Evolutionary conservation across 495 filamentous ascomycete genomes (phyloP).

Genomic region (Zalerion maritima): DNA sequence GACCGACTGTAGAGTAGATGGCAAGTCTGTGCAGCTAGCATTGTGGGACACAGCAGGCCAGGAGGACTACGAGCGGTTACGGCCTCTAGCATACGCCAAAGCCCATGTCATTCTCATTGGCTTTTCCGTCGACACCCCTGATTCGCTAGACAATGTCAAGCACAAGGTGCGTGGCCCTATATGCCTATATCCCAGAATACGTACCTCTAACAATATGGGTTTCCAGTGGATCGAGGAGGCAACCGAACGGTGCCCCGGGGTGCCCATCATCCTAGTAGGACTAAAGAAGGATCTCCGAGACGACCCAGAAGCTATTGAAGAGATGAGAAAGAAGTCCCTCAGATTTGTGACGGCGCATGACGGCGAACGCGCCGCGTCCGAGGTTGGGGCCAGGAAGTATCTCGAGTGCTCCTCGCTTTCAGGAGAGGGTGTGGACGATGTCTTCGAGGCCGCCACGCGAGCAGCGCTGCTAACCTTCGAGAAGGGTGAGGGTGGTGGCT

Average conservation of each 20-base stretch:
- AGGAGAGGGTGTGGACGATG: conserved; percentile 97
- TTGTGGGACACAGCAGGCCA: conserved; percentile 99
- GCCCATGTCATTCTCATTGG: conserved; percentile 96
- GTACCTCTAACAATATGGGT: no score
- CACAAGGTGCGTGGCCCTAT: conserved; percentile 60
- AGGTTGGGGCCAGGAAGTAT: conserved; percentile 88
- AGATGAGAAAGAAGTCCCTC: conserved; percentile 90
- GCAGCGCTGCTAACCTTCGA: conserved; percentile 89
- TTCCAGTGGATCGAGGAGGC: conserved; percentile 98
- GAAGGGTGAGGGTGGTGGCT: conserved; percentile 65
- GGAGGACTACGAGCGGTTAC: conserved; percentile 93
- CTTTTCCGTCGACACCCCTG: conserved; percentile 87
- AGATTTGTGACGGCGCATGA: conserved; percentile 71
- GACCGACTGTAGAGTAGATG: conserved; percentile 95
- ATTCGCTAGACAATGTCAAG: conserved; percentile 96
- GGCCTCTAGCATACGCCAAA: conserved; percentile 91
- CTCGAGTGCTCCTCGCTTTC: conserved; percentile 93
- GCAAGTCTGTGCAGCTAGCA: conserved; percentile 92
- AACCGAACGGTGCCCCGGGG: conserved; percentile 78
- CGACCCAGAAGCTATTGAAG: conserved; percentile 83
- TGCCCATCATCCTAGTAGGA: conserved; percentile 93
- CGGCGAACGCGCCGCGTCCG: conserved; percentile 63
- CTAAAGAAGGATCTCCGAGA: conserved; percentile 96
- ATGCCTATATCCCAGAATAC: no score
- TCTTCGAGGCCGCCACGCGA: conserved; percentile 93